Conservation (phyloP, 2,329 filamentous ascomycete species). For the Paramyrothecium sp. region DNA sequence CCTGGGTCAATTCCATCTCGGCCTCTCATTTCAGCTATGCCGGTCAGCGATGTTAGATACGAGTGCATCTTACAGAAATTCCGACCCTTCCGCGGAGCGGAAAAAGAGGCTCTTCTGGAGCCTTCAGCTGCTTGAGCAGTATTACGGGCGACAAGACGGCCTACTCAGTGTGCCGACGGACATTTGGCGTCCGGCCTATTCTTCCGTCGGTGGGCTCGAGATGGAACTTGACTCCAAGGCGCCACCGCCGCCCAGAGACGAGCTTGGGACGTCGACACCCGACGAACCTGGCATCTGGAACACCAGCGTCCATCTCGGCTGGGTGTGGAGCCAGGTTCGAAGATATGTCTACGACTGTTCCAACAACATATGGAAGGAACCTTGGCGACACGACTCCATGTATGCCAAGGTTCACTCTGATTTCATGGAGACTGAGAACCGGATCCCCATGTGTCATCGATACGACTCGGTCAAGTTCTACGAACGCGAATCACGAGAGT, state of each 20-base stretch:
- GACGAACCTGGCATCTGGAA: slow-evolving; percentile 50
- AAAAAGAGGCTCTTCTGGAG: slow-evolving; percentile 53
- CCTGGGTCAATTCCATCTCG: slow-evolving; percentile 48
- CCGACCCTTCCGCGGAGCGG: slow-evolving; percentile 35
- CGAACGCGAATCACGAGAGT: slow-evolving; percentile 43
- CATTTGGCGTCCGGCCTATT: slow-evolving; percentile 34
- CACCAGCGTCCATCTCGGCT: slow-evolving; percentile 44
- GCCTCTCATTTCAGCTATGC: slow-evolving; percentile 48
- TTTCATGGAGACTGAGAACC: slow-evolving; percentile 49
- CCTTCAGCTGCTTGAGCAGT: slow-evolving; percentile 47
- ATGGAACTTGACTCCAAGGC: slow-evolving; percentile 27
- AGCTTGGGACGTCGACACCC: slow-evolving; percentile 37
- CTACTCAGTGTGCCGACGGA: slow-evolving; percentile 40
- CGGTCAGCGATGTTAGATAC: slow-evolving; percentile 48
- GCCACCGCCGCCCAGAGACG: slow-evolving; percentile 42
- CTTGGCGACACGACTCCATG: slow-evolving; percentile 50
- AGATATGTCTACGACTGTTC: slow-evolving; percentile 48
- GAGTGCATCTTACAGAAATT: slow-evolving; percentile 32
- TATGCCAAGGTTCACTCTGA: slow-evolving; percentile 49
- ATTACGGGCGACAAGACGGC: slow-evolving; percentile 45
- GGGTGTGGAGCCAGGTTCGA: slow-evolving; percentile 48
- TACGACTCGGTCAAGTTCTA: slow-evolving; percentile 54
- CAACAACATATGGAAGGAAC: slow-evolving; percentile 44
- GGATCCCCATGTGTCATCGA: slow-evolving; percentile 47
- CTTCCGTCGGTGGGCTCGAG: slow-evolving; percentile 17